Base-by-base conservation (phyloP, 2,329 filamentous ascomycete species). In the Colletotrichum salicis region DNA sequence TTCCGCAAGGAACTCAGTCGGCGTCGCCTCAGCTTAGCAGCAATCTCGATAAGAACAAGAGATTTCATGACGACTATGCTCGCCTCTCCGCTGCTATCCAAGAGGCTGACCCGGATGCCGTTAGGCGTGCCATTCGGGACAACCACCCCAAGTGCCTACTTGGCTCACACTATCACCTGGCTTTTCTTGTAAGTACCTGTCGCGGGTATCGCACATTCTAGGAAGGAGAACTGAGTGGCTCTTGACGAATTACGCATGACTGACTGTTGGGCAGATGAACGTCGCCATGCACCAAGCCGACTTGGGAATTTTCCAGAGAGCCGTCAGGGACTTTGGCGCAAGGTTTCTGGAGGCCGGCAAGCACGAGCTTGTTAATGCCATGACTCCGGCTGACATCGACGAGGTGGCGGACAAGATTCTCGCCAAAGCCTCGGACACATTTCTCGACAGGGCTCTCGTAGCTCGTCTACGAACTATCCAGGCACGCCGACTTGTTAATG, bases 401-500 rank as follows among this genome's bases (percentile, higher is more conserved):
- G 80, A 82, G 2, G 75, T 88, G 19, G 80, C 82, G 3, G 79
- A 84, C 10, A 2, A 48, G 12, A 61, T 90, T 33, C 77, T 90
- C 6, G 73, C 78, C 59, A 86, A 84, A 63, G 84, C 83, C 15
- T 87, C 86, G 73, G 78, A 85, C 37, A 69, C 74, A 1, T 89
- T 90, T 65, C 81, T 90, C 1, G 88, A 90, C 75, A 84, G 81
- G 65, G 87, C 84, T 4, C 76, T 90, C n/a, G 84, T 86, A 22
- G 81, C 79, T 65, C 86, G 88, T 0, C 80, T 90, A 4, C 82
- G 83, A 57, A 88, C 86, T 1, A 90, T 90, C 63, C 83, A 84
- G 11, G 87, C 87, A 1, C 84, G 86, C 31, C 83, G 85, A 15
- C 82, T 90, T 3, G 86, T 90, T 64, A 89, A 90, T 69, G 86